Percentiles rank a stretch among this genome's conserved stretches.
These are phyloP conservation scores for Arthrobotrys sinensis DNA, from an alignment of 2,329 filamentous ascomycete genomes.

Conservation along the genomic window DNA sequence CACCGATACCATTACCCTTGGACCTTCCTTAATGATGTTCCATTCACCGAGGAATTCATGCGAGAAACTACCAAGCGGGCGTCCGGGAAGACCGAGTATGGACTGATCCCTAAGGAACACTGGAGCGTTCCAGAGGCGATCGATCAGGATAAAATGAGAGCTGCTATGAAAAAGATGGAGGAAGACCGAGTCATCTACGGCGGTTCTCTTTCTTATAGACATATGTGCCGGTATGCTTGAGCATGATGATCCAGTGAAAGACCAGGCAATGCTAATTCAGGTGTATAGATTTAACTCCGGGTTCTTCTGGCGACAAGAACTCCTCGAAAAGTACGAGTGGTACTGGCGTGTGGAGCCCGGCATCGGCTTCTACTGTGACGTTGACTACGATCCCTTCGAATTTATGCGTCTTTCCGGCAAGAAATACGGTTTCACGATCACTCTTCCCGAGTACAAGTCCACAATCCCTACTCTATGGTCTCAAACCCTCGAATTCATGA, in stretches of 20 bases:
- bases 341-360: slow-evolving; percentile 65
- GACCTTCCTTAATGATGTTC: slow-evolving; percentile 64
- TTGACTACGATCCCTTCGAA: slow-evolving; percentile 64
- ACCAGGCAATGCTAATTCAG: not conserved
- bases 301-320: slow-evolving; percentile 63
- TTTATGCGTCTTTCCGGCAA: slow-evolving; percentile 64
- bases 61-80: slow-evolving; percentile 63
- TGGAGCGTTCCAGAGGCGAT: slow-evolving; percentile 63
- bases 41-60: slow-evolving; percentile 64
- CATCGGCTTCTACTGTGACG: slow-evolving; percentile 64
- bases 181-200: slow-evolving; percentile 63
- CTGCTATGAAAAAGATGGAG: slow-evolving; percentile 62
- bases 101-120: slow-evolving; percentile 62
- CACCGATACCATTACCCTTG: slow-evolving; percentile 64
- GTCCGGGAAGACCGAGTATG: slow-evolving; percentile 63
- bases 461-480: slow-evolving; percentile 64
- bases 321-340: slow-evolving; percentile 63
- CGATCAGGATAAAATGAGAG: slow-evolving; percentile 61
- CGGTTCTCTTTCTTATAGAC: slow-evolving; percentile 63
- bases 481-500: slow-evolving; percentile 63
- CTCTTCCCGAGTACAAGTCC: slow-evolving; percentile 63
- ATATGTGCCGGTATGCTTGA: slow-evolving; percentile 61
- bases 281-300: slow-evolving; percentile 64
- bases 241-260: not conserved
- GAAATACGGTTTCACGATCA: slow-evolving; percentile 64